Evolutionary conservation across 805 yeast species (phyloP).

Genomic region (Starmerella riodocensis): DNA sequence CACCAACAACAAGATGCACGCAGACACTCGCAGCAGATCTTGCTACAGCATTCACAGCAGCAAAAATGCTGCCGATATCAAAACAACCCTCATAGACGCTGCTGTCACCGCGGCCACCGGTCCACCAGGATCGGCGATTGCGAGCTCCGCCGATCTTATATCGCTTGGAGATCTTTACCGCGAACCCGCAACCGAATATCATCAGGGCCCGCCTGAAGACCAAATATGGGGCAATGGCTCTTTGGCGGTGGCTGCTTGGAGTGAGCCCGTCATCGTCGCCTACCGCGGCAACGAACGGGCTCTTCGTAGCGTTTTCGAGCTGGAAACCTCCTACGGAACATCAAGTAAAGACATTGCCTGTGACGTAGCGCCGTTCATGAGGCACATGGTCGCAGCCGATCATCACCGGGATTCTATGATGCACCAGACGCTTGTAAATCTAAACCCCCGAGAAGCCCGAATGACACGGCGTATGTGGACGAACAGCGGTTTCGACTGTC

Average conservation of each 20-base stretch:
- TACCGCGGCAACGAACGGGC: neutral
- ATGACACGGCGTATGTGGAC: constrained; percentile 9
- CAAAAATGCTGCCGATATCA: too few relatives aligned
- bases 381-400: constrained; percentile 25
- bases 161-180: neutral
- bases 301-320: neutral
- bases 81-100: too few relatives aligned
- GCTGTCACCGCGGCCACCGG: too few relatives aligned
- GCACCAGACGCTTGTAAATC: constrained; percentile 2
- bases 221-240: constrained; percentile 7
- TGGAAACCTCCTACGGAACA: constrained; percentile 1
- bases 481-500: constrained; percentile 12
- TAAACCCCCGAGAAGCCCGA: constrained; percentile 6
- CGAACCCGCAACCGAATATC: neutral
- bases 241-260: constrained; percentile 1
- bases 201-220: constrained; percentile 9
- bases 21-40: neutral
- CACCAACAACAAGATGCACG: neutral
- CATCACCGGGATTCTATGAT: constrained; percentile 5
- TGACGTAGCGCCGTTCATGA: constrained; percentile 24
- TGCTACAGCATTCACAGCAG: neutral
- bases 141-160: constrained; percentile 2
- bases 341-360: constrained; percentile 2
- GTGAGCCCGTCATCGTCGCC: constrained; percentile 2
- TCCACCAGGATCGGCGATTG: too few relatives aligned